A percentile compares a stretch with the other conserved stretches of the same genome.
Conservation (phyloP, 1,284 basidiomycete genomes). For the Hymenochaete sp. region DNA sequence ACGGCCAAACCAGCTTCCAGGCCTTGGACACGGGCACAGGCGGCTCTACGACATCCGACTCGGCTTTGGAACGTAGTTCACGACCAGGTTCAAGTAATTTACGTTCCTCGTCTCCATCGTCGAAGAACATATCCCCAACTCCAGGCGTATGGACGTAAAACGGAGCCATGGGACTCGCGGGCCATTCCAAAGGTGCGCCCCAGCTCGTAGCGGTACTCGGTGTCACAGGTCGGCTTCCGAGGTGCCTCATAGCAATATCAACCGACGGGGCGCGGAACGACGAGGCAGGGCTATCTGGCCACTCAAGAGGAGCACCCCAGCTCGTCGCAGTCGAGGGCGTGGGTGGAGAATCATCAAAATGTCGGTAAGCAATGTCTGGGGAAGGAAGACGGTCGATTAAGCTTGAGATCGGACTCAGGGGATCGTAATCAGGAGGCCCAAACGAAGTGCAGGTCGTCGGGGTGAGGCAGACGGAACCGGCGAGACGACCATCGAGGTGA, state of each 20-base stretch:
- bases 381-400: constrained; percentile 28
- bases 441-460: constrained; percentile 38
- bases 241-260: constrained; percentile 19
- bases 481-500: constrained; percentile 44
- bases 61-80: constrained; percentile 19
- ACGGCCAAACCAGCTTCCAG: constrained; percentile 25
- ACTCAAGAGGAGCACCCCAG: constrained; percentile 39
- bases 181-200: constrained; percentile 37
- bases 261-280: constrained; percentile 17
- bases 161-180: constrained; percentile 29
- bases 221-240: constrained; percentile 22
- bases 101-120: constrained; percentile 20
- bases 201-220: constrained; percentile 37
- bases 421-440: constrained; percentile 30
- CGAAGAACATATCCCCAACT: constrained; percentile 33
- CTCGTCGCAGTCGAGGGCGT: constrained; percentile 34
- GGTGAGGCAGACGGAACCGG: constrained; percentile 52
- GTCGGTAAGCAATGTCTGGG: constrained; percentile 40
- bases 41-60: constrained; percentile 17
- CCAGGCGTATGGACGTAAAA: constrained; percentile 36
- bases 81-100: constrained; percentile 21
- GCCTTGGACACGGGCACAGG: constrained; percentile 14
- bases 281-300: constrained; percentile 13
- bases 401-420: constrained; percentile 24
- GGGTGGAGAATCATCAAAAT: constrained; percentile 40